phyloP scores from a whole-genome alignment of 768 basidiomycete genomes.

The Asterophora lycoperdoides region DNA sequence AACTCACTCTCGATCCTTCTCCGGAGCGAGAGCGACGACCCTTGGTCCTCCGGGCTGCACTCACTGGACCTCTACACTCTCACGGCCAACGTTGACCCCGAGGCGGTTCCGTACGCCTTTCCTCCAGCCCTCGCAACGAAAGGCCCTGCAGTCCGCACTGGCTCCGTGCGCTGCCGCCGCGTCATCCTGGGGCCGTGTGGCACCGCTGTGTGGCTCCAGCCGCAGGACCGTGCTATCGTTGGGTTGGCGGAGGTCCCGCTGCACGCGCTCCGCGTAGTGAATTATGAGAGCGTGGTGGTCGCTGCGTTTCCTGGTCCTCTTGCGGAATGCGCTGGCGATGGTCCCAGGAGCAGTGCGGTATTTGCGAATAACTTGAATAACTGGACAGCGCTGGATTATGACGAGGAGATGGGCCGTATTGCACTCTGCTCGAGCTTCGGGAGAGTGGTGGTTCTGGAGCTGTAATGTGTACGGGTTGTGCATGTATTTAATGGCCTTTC shows the following conservation, averaged over 20 bases:
- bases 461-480: conserved; percentile 17
- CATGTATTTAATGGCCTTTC: background rate
- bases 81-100: conserved; percentile 25
- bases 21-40: conserved; percentile 56
- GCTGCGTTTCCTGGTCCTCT: conserved; percentile 50
- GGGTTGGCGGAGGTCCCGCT: conserved; percentile 31
- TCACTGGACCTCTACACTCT: conserved; percentile 52
- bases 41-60: conserved; percentile 49
- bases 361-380: conserved; percentile 30
- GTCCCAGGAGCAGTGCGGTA: conserved; percentile 23
- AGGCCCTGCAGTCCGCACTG: conserved; percentile 40
- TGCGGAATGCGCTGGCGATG: background rate
- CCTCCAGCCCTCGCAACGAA: conserved; percentile 40
- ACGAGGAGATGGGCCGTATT: conserved; percentile 51
- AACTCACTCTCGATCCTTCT: conserved; percentile 50
- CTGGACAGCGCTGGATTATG: conserved; percentile 62
- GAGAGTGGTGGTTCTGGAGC: conserved; percentile 36
- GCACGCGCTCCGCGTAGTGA: conserved; percentile 13
- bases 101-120: conserved; percentile 36
- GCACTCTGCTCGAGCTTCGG: conserved; percentile 51
- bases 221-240: conserved; percentile 38
- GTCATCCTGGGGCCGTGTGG: conserved; percentile 52
- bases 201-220: conserved; percentile 62
- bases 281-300: conserved; percentile 35
- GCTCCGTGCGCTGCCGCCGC: conserved; percentile 50